Base-by-base conservation (phyloP, 2,329 filamentous ascomycete species). In the Epichloe amarillans region DNA sequence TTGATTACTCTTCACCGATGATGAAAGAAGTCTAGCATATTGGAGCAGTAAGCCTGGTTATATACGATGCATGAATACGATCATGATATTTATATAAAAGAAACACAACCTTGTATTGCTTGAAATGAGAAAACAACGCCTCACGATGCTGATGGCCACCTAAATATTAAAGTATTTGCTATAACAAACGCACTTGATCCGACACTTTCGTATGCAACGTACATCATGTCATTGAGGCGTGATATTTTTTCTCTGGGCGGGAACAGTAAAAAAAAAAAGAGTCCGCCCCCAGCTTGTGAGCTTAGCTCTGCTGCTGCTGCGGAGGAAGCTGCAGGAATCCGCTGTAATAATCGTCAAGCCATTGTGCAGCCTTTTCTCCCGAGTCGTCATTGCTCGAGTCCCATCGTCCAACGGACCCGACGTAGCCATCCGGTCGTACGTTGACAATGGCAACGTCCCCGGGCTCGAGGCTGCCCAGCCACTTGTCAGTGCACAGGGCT, bases 391-490 rank as follows among this genome's bases (percentile, higher is more conserved):
- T 60, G 56, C 68, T 70, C 36, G 72, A 70, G 60, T 76, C 73
- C 73, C 74, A 77, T 40, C 73, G 66, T 43, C 73, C 69, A 23
- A 86, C 65, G n/a, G 74, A 79, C 1, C 84, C 84, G 4, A 88
- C 78, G 62, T 88, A 88, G 11, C 84, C 84, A 64, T 88, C 84
- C 0, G 84, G 84, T 5, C 84, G 73, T 2, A 88, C 80, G 57
- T 84, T 82, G 40, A 83, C 70, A 40, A 88, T 75, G 4, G 77
- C 80, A 5, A 84, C 75, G 56, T 84, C 76, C 10, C 73, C 69
- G 1, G 71, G 69, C 0, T 67, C 69, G 3, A 86, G 66, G 44
- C 70, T 73, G 40, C 80, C 82, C 6, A 86, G 69, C 83, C 83
- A 88, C 63, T 85, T 87, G 58, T 81, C 75, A 10, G 79, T 84